These are phyloP conservation scores for Suillus cothurnatus DNA, from an alignment of 768 basidiomycete species.

Conservation along the genomic window DNA sequence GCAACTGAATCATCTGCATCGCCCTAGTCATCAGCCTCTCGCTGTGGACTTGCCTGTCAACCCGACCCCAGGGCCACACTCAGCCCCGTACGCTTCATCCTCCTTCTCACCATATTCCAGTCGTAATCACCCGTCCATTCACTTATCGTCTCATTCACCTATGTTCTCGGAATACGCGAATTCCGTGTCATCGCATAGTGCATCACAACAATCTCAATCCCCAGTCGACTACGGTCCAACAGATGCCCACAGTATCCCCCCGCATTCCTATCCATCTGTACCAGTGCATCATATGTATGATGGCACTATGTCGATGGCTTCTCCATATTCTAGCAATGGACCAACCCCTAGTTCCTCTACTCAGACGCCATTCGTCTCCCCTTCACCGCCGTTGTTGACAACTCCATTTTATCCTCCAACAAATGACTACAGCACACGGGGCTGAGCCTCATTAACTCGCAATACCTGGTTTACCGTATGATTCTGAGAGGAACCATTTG, in stretches of 20 bases:
- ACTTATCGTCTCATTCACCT: slow-evolving; percentile 14
- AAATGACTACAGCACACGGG: slow-evolving; percentile 11
- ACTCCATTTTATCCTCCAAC: slow-evolving; percentile 33
- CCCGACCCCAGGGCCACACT: slow-evolving; percentile 14
- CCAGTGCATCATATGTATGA: slow-evolving; percentile 21
- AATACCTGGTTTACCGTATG: slow-evolving; percentile 19
- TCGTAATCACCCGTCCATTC: slow-evolving; percentile 8
- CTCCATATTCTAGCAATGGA: slow-evolving; percentile 17
- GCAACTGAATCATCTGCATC: slow-evolving; percentile 15
- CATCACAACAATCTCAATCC: slow-evolving; percentile 16
- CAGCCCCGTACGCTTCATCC: slow-evolving; percentile 13
- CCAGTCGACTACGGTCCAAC: slow-evolving; percentile 12
- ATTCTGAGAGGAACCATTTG: slow-evolving; percentile 15
- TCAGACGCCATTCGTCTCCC: slow-evolving; percentile 18
- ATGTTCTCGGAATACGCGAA: slow-evolving; percentile 22
- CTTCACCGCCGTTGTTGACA: slow-evolving; percentile 30
- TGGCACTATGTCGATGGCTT: slow-evolving; percentile 10
- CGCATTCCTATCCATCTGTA: slow-evolving; percentile 24
- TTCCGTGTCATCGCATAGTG: slow-evolving; percentile 13
- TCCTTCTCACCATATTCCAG: slow-evolving; percentile 19
- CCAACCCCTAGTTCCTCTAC: slow-evolving; percentile 11
- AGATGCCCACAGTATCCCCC: slow-evolving; percentile 14
- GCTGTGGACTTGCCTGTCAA: slow-evolving; percentile 15
- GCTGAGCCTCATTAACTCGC: slow-evolving; percentile 12
- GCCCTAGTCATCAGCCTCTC: slow-evolving; percentile 14